phyloP scores from a whole-genome alignment of 2,329 filamentous ascomycete genomes.

The Talaromyces pinophilus region DNA sequence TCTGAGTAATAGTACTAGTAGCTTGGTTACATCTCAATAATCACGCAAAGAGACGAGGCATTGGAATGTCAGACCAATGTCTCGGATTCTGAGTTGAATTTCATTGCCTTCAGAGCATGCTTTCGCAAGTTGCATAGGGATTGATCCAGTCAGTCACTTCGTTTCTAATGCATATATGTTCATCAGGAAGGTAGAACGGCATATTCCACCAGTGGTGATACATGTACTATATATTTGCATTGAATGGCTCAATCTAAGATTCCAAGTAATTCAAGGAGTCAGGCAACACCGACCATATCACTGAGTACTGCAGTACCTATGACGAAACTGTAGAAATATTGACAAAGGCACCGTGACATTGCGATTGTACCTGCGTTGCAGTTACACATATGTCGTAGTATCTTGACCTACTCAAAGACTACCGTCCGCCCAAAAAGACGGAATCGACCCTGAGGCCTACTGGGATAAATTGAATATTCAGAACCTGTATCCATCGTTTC shows the following conservation, averaged over 20 bases:
- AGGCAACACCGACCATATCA: neutral
- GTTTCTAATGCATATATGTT: neutral
- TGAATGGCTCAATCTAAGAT: neutral
- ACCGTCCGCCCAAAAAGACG: too few species aligned
- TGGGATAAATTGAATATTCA: neutral
- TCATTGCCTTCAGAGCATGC: neutral
- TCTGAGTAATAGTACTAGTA: neutral
- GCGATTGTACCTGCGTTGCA: neutral
- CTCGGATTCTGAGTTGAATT: neutral
- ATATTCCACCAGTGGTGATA: neutral
- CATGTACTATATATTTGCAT: neutral
- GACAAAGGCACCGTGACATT: neutral
- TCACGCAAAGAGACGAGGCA: too few species aligned
- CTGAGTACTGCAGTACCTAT: neutral
- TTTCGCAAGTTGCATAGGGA: neutral
- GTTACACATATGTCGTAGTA: neutral
- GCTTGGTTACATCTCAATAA: neutral
- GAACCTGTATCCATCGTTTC: neutral
- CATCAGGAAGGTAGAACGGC: neutral
- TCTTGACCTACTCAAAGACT: neutral
- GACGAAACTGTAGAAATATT: neutral
- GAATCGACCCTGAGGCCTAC: neutral
- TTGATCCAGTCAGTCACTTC: neutral
- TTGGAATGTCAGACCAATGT: neutral
- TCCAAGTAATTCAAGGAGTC: neutral